Percentiles rank a stretch among this genome's conserved stretches.
Evolutionary conservation across 495 filamentous ascomycete species (phyloP).

Genomic region (Neurospora tetraspora): DNA sequence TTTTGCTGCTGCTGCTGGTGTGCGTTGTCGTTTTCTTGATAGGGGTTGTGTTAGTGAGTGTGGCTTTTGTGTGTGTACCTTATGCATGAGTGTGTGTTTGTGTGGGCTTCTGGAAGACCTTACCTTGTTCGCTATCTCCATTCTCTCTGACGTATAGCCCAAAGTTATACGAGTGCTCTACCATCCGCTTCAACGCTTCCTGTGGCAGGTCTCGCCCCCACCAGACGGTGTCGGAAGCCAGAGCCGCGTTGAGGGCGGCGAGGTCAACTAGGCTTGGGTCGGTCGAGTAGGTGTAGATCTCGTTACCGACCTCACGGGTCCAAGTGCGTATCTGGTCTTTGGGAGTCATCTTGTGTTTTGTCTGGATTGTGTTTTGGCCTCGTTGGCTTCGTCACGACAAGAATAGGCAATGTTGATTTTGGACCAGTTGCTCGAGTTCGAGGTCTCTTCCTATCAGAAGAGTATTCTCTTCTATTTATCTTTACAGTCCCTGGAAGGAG

Average conservation of each 20-base stretch:
- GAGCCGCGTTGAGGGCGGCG: slow-evolving; percentile 38
- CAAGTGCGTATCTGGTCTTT: slow-evolving; percentile 2
- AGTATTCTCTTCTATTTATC: background rate
- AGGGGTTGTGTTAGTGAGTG: background rate
- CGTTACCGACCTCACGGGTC: slow-evolving; percentile 7
- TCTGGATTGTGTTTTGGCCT: background rate
- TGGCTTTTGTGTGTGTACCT: background rate
- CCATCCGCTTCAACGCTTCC: slow-evolving; percentile 30
- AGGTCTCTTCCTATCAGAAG: background rate
- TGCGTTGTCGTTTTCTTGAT: slow-evolving; percentile 3
- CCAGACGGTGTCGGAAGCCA: slow-evolving; percentile 43
- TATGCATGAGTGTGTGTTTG: background rate
- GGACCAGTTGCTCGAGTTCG: background rate
- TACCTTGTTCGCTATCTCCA: slow-evolving; percentile 8
- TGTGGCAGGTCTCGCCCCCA: slow-evolving; percentile 39
- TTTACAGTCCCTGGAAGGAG: background rate
- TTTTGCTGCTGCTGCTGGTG: background rate
- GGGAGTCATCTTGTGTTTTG: background rate
- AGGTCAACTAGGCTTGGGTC: slow-evolving; percentile 38
- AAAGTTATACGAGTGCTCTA: slow-evolving; percentile 45
- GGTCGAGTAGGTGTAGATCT: slow-evolving; percentile 40
- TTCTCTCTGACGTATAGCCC: slow-evolving; percentile 37
- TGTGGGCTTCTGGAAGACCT: background rate
- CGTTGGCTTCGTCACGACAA: background rate
- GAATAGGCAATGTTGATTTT: background rate